Percentiles rank a stretch among this genome's conserved stretches.
Evolutionary conservation across 306 rosid species (phyloP).

Genomic region (Alnus rubra): DNA sequence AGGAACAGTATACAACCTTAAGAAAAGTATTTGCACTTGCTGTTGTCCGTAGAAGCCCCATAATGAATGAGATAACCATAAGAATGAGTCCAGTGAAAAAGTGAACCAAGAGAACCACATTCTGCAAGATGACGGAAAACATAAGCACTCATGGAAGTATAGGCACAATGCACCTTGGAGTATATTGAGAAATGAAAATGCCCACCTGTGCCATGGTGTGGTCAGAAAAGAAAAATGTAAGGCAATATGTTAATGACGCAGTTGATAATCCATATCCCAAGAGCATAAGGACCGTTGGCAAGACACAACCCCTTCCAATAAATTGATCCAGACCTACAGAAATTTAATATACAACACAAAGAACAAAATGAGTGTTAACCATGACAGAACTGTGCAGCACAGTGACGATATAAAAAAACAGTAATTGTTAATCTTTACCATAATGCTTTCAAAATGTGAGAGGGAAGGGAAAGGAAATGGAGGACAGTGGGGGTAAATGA

Average conservation of each 20-base stretch:
- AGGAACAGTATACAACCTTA: constrained; percentile 57
- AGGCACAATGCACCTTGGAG: constrained; percentile 1
- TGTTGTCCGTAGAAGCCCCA: constrained; percentile 81
- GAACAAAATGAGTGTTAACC: constrained; percentile 18
- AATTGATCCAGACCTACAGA: constrained; percentile 85
- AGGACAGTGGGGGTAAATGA: background rate
- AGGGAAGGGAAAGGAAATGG: background rate
- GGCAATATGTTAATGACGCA: constrained; percentile 94
- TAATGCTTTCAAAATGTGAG: background rate
- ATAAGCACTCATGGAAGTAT: constrained; percentile 28
- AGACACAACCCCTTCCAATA: constrained; percentile 76
- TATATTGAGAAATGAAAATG: constrained; percentile 20
- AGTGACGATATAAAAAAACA: background rate
- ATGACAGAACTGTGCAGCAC: constrained; percentile 15
- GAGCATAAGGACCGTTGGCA: constrained; percentile 68
- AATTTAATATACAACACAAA: constrained; percentile 14
- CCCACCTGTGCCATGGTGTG: constrained; percentile 92
- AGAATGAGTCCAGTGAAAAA: constrained; percentile 85
- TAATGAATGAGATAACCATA: constrained; percentile 89
- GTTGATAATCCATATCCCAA: constrained; percentile 87
- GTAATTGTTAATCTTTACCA: background rate
- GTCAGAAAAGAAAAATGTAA: constrained; percentile 86
- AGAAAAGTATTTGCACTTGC: constrained; percentile 72
- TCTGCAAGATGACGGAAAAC: constrained; percentile 50
- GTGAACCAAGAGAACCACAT: constrained; percentile 84